Percentiles rank a stretch among this genome's conserved stretches.
Conservation (phyloP, 257 asterid species). For the Scutellaria minor region DNA sequence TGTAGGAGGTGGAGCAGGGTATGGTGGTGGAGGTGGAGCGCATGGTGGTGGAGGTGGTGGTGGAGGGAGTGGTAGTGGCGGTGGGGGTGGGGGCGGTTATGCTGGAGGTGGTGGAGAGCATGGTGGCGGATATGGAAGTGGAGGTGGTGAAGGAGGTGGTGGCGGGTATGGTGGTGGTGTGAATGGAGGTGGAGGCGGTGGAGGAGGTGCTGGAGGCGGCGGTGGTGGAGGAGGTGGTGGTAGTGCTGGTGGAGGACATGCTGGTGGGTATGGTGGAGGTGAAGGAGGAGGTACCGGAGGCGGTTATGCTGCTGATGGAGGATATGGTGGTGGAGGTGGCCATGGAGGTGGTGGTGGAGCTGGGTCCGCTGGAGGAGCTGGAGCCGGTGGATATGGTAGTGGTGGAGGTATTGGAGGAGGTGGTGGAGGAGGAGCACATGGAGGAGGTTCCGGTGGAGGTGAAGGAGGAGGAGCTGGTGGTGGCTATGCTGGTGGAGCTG, state of each 20-base stretch:
- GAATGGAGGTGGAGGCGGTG: conserved; percentile 57
- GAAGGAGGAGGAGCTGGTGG: conserved; percentile 37
- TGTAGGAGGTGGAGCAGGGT: conserved; percentile 40
- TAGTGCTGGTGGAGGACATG: conserved; percentile 54
- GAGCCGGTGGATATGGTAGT: conserved; percentile 51
- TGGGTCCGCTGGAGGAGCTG: conserved; percentile 49
- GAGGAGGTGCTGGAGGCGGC: conserved; percentile 39
- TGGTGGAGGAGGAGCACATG: conserved; percentile 48
- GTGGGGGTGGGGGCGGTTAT: conserved; percentile 50
- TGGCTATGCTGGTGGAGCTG: conserved; percentile 47
- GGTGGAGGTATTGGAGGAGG: conserved; percentile 52
- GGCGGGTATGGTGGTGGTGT: conserved; percentile 53
- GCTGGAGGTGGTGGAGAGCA: conserved; percentile 53
- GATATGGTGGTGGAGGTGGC: conserved; percentile 58
- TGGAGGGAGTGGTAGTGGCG: conserved; percentile 45
- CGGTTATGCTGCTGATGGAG: conserved; percentile 51
- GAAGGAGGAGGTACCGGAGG: conserved; percentile 64
- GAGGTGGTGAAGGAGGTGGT: conserved; percentile 55
- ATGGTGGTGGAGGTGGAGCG: conserved; percentile 43
- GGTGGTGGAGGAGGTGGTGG: conserved; percentile 51
- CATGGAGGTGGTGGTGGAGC: conserved; percentile 50
- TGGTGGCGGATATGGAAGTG: conserved; percentile 59
- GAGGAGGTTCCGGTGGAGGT: conserved; percentile 55
- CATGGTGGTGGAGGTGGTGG: conserved; percentile 52
- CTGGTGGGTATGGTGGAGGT: conserved; percentile 56